phyloP scores from a whole-genome alignment of 805 yeast genomes.

The Candida berthetii region DNA sequence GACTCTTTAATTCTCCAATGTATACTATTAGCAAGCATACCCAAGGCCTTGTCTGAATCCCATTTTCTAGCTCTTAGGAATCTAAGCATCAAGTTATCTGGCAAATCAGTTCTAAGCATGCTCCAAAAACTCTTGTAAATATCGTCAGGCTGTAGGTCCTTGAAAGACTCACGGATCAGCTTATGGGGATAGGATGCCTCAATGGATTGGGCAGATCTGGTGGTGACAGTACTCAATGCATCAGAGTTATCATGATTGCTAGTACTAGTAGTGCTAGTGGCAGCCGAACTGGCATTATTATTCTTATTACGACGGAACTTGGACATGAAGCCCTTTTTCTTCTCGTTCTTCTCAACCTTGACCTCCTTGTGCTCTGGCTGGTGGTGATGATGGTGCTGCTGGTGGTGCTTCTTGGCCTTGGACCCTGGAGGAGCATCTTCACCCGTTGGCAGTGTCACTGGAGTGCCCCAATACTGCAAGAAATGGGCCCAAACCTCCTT shows the following conservation, averaged over 20 bases:
- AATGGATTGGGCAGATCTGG: conserved; percentile 22
- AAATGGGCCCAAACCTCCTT: conserved; percentile 70
- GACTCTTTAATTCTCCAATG: conserved; percentile 67
- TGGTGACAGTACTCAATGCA: conserved; percentile 14
- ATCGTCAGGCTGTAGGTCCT: conserved; percentile 44
- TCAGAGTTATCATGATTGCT: conserved; percentile 6
- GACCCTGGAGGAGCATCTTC: conserved; percentile 5
- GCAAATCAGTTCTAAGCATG: conserved; percentile 67
- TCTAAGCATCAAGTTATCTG: conserved; percentile 73
- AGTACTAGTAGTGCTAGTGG: neutral
- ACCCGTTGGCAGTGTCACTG: conserved; percentile 19
- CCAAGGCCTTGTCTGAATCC: conserved; percentile 59
- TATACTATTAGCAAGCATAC: conserved; percentile 68
- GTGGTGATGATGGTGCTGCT: conserved; percentile 5
- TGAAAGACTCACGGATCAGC: conserved; percentile 41
- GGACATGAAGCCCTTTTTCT: conserved; percentile 16
- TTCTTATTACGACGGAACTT: conserved; percentile 14
- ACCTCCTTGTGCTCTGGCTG: conserved; percentile 1
- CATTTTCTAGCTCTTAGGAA: conserved; percentile 86
- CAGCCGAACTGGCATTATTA: conserved; percentile 1
- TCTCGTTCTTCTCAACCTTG: conserved; percentile 13
- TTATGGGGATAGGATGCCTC: conserved; percentile 27
- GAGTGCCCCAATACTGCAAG: conserved; percentile 52
- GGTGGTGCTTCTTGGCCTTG: conserved; percentile 2
- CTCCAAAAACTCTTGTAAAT: conserved; percentile 49